Percentiles rank a stretch among this genome's conserved stretches.
These are phyloP conservation scores for Cicer bijugum DNA, from an alignment of 306 rosid genomes.

Conservation along the genomic window DNA sequence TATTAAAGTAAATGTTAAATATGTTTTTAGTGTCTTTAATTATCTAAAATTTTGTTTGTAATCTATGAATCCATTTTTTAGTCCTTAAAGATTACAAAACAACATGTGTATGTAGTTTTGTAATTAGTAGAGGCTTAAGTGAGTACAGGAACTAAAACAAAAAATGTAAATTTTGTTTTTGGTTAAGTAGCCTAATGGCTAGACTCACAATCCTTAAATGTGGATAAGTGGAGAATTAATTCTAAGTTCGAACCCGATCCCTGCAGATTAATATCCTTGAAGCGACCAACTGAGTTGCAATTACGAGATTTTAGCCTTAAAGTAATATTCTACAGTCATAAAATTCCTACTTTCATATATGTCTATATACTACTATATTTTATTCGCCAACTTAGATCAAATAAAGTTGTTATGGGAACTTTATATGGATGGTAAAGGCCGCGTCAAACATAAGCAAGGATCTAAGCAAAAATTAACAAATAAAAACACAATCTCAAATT, in stretches of 20 bases:
- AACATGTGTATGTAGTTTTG: no score
- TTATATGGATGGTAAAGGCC: not conserved
- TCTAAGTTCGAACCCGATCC: not conserved
- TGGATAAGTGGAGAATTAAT: no score
- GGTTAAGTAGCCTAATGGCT: no score
- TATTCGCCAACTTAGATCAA: constrained; percentile 13
- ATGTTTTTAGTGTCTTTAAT: no score
- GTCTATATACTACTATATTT: not conserved
- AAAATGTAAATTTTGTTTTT: no score
- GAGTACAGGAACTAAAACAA: no score
- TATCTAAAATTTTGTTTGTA: no score
- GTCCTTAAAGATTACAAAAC: no score
- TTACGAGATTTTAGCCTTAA: not conserved
- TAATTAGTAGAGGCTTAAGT: no score
- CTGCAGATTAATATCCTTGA: not conserved
- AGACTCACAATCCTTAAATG: no score
- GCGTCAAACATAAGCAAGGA: constrained; percentile 38
- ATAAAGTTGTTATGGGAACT: not conserved
- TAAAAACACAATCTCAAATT: not conserved
- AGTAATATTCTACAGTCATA: constrained; percentile 23
- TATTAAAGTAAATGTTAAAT: not conserved
- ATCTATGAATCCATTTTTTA: no score
- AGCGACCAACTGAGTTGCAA: no score
- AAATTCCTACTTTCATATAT: constrained; percentile 32
- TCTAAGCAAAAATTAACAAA: constrained; percentile 24